Evolutionary conservation across 2,329 filamentous ascomycete species (phyloP), one percentile per base, ranked within the genome.

Genomic region (Fusarium coicis): DNA sequence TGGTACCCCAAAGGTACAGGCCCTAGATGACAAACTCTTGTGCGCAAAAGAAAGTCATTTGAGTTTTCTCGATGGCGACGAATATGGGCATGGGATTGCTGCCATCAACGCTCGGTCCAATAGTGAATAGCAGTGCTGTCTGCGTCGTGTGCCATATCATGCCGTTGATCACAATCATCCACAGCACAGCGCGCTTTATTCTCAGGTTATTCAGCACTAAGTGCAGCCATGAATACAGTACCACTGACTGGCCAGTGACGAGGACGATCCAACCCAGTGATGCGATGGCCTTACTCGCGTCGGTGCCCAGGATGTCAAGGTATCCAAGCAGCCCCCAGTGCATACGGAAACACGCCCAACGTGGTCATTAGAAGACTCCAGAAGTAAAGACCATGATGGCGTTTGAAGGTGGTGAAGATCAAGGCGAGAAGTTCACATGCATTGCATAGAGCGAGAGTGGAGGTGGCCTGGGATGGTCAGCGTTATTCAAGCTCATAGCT

Each of bases 161-260:
- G 5, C 68, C 47, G 5, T 72, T 72, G 30, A 65, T n/a, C 4
- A 68, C 36, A 42, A 68, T 72, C 63, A 61, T 68, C 68, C 63
- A 71, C 1, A 72, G 12, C 9, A 72, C 63, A n/a, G 36, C 58
- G 7, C 68, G 49, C 21, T 63, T 58, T 53, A 68, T 64, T 7
- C 19, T 34, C 4, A 28, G 4, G 37, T 54, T 44, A 7, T 19
- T 53, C 11, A 60, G 7, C 0, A 68, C 57, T 15, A 64, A 23
- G 21, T 72, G 54, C 1, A 68, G 44, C 2, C 69, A 54, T 5
- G 49, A 68, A 16, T 57, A 68, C 4, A 72, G 3, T 5, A 72
- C 63, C 6, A 68, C 40, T 1, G 69, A 67, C n/a, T 72, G 67
- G 2, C 68, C 70, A 3, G 26, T 68, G 14, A 64, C 49, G 26